Evolutionary conservation across 495 filamentous ascomycete genomes (phyloP).

Genomic region (Lasiosphaeriaceae sp.): DNA sequence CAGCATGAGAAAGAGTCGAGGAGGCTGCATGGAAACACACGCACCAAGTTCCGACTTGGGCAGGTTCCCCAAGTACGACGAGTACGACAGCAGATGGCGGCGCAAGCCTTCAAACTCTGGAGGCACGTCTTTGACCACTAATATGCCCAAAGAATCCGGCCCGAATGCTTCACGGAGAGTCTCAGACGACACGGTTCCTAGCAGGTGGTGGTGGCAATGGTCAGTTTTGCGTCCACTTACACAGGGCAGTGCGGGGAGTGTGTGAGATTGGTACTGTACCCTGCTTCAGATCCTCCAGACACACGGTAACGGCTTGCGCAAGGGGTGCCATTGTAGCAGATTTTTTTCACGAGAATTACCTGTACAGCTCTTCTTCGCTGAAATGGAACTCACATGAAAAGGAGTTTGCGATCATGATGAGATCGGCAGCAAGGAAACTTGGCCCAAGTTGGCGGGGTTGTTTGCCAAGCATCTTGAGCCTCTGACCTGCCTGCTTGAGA

Average conservation of each 20-base stretch:
- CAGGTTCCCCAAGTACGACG: slow-evolving; percentile 85
- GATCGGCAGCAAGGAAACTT: not conserved
- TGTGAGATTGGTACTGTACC: slow-evolving; percentile 27
- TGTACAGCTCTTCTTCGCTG: not conserved
- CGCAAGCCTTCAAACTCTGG: slow-evolving; percentile 64
- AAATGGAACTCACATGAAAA: not conserved
- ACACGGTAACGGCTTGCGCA: slow-evolving; percentile 49
- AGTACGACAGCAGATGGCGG: slow-evolving; percentile 71
- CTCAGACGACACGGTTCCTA: slow-evolving; percentile 65
- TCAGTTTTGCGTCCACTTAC: slow-evolving; percentile 15
- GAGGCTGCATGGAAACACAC: slow-evolving; percentile 5
- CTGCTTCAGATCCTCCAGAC: slow-evolving; percentile 47
- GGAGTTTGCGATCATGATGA: not conserved
- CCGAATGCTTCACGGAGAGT: slow-evolving; percentile 84
- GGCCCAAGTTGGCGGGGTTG: slow-evolving; percentile 7
- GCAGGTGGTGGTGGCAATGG: not conserved
- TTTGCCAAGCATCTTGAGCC: slow-evolving; percentile 11
- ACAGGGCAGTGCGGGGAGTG: not conserved
- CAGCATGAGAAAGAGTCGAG: slow-evolving; percentile 7
- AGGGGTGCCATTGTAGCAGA: slow-evolving; percentile 34
- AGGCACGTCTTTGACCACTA: slow-evolving; percentile 83
- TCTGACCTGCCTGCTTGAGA: slow-evolving; percentile 1
- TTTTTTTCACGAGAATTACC: not conserved
- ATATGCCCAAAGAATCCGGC: slow-evolving; percentile 84
- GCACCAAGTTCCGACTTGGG: slow-evolving; percentile 68